Conservation (phyloP, 768 basidiomycete genomes). For the Pulveroboletus frians region DNA sequence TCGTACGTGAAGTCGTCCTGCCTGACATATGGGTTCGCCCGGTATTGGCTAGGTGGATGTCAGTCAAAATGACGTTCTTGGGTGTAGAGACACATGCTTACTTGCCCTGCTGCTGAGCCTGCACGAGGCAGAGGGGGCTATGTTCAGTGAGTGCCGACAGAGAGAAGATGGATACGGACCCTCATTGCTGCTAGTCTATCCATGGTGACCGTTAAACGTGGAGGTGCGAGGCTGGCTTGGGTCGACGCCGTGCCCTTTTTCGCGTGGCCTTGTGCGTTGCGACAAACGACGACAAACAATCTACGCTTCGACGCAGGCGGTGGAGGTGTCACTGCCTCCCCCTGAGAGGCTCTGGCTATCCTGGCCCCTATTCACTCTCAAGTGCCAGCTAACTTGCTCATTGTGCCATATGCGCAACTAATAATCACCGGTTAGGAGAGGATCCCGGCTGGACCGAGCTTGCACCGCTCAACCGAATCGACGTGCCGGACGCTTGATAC, state of each 20-base stretch:
- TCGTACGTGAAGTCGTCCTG: slow-evolving; percentile 60
- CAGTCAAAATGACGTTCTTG: not conserved
- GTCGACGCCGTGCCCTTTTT: slow-evolving; percentile 1
- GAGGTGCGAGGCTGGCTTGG: slow-evolving; percentile 6
- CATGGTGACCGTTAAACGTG: slow-evolving; percentile 59
- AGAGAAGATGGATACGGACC: slow-evolving; percentile 36
- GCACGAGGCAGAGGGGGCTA: not conserved
- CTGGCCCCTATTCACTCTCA: too few species aligned
- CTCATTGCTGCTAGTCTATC: slow-evolving; percentile 88
- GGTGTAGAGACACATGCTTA: slow-evolving; percentile 27
- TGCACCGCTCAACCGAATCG: too few species aligned
- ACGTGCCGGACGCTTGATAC: too few species aligned
- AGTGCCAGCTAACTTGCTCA: too few species aligned
- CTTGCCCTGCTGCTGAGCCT: slow-evolving; percentile 70
- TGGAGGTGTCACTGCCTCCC: too few species aligned
- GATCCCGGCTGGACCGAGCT: too few species aligned
- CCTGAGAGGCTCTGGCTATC: too few species aligned
- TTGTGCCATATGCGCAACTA: too few species aligned
- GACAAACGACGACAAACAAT: slow-evolving; percentile 19
- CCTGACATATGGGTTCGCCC: slow-evolving; percentile 61
- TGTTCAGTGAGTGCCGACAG: slow-evolving; percentile 4
- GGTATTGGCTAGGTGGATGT: slow-evolving; percentile 23
- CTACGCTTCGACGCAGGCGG: not conserved
- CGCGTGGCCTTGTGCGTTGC: not conserved
- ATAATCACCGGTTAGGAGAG: too few species aligned